A percentile compares a stretch with the other conserved stretches of the same genome.
Conservation (phyloP, 345 rosid species). For the Eucalyptus marginata region DNA sequence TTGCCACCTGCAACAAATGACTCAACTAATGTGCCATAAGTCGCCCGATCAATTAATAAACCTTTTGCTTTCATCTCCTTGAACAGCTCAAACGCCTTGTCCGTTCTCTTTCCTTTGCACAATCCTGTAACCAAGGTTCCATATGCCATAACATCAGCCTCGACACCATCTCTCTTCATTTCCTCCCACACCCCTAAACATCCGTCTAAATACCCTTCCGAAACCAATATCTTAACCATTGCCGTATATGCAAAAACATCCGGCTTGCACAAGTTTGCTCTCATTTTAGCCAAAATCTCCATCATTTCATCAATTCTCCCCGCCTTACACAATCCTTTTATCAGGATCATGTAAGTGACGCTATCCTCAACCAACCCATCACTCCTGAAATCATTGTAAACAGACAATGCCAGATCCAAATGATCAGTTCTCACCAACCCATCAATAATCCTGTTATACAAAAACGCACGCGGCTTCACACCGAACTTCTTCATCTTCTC, state of each 20-base stretch:
- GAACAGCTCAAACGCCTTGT: conserved; percentile 46
- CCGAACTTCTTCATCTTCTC: conserved; percentile 88
- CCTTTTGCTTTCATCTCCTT: conserved; percentile 67
- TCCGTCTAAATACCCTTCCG: conserved; percentile 59
- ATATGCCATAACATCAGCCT: conserved; percentile 84
- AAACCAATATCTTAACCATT: conserved; percentile 52
- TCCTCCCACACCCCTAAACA: conserved; percentile 79
- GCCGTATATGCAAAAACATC: conserved; percentile 89
- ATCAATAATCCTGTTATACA: conserved; percentile 78
- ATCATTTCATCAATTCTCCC: conserved; percentile 54
- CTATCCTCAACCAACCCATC: conserved; percentile 71
- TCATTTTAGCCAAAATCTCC: conserved; percentile 58
- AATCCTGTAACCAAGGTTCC: conserved; percentile 53
- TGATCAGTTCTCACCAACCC: conserved; percentile 49
- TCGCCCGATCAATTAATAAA: conserved; percentile 59
- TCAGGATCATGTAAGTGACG: conserved; percentile 63
- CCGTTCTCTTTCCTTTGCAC: conserved; percentile 52
- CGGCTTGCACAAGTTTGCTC: conserved; percentile 54
- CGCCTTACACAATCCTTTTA: conserved; percentile 67
- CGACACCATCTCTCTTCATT: conserved; percentile 52
- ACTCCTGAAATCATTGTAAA: conserved; percentile 69
- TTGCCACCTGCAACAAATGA: conserved; percentile 59
- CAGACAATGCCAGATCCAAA: conserved; percentile 64
- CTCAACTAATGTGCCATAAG: conserved; percentile 54
- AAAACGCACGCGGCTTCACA: conserved; percentile 49